Conservation (phyloP, 495 filamentous ascomycete species). For the Terfezia boudieri region DNA sequence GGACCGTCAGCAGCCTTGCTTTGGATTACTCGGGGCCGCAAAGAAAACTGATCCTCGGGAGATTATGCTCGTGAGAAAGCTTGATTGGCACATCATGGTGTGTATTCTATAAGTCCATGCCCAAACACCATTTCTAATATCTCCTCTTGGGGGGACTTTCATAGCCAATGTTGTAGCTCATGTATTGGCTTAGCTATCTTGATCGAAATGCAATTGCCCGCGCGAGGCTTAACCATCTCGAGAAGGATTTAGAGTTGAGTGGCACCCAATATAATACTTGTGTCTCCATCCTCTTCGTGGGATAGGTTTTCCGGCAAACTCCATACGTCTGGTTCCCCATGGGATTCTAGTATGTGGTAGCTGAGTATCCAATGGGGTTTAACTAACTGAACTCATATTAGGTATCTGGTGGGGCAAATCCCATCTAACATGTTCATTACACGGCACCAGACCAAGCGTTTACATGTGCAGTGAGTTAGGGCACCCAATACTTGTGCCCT, state of each 20-base stretch:
- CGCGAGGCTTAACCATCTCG: slow-evolving; percentile 26
- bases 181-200: slow-evolving; percentile 30
- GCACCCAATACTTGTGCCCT: slow-evolving; percentile 8
- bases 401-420: slow-evolving; percentile 18
- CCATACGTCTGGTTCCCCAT: too few relatives aligned
- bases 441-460: slow-evolving; percentile 19
- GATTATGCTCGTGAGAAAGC: slow-evolving; percentile 26
- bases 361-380: too few relatives aligned
- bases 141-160: too few relatives aligned
- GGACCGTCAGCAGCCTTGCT: too few relatives aligned
- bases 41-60: slow-evolving; percentile 24
- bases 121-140: too few relatives aligned
- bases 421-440: slow-evolving; percentile 24
- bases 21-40: slow-evolving; percentile 22
- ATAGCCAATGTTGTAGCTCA: slow-evolving; percentile 25
- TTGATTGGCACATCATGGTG: slow-evolving; percentile 28
- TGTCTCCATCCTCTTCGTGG: slow-evolving; percentile 29
- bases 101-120: neutral
- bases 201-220: slow-evolving; percentile 27
- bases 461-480: slow-evolving; percentile 14
- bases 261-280: slow-evolving; percentile 30
- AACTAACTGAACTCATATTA: neutral
- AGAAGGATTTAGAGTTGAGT: slow-evolving; percentile 26
- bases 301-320: slow-evolving; percentile 13
- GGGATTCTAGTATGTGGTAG: too few relatives aligned